Percentiles rank a stretch among this genome's conserved stretches.
These are phyloP conservation scores for Microbotryum lychnidis-dioicae DNA, from an alignment of 1,284 basidiomycete species.

Conservation along the genomic window DNA sequence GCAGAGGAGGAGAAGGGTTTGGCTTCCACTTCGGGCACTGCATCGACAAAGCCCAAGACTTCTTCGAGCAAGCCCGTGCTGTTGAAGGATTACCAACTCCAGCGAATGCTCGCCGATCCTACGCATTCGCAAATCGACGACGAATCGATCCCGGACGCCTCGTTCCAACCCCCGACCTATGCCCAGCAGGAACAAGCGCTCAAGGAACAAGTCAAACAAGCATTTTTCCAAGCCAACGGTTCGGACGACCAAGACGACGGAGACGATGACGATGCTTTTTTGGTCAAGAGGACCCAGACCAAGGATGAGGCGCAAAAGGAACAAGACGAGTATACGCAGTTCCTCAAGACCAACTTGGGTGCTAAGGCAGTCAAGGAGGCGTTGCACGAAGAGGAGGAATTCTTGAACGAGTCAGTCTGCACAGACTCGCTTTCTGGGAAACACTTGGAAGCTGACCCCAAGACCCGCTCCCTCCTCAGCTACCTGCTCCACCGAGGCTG, in stretches of 20 bases:
- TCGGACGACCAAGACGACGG: conserved; percentile 45
- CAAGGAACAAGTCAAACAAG: conserved; percentile 72
- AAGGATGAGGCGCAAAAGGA: conserved; percentile 66
- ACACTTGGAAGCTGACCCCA: not conserved
- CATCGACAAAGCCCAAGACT: conserved; percentile 49
- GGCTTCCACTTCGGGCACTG: conserved; percentile 31
- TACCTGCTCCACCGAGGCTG: conserved; percentile 92
- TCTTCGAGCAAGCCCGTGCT: conserved; percentile 41
- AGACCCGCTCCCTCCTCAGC: conserved; percentile 43
- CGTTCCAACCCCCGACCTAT: conserved; percentile 10
- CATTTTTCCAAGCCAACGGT: conserved; percentile 50
- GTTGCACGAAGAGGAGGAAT: conserved; percentile 50
- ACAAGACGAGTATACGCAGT: conserved; percentile 51
- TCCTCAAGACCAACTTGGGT: conserved; percentile 26
- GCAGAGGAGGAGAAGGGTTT: conserved; percentile 43
- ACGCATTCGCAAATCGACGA: conserved; percentile 17
- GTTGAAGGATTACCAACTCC: conserved; percentile 45
- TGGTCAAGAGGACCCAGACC: conserved; percentile 65
- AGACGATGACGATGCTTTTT: conserved; percentile 51
- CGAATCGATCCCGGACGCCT: not conserved
- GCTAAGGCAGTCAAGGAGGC: conserved; percentile 28
- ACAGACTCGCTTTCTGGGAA: not conserved
- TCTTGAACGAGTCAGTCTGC: conserved; percentile 70
- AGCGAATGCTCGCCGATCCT: conserved; percentile 39
- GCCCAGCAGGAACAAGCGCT: conserved; percentile 64